Evolutionary conservation across 345 rosid species (phyloP).

Genomic region (Camelina sativa): DNA sequence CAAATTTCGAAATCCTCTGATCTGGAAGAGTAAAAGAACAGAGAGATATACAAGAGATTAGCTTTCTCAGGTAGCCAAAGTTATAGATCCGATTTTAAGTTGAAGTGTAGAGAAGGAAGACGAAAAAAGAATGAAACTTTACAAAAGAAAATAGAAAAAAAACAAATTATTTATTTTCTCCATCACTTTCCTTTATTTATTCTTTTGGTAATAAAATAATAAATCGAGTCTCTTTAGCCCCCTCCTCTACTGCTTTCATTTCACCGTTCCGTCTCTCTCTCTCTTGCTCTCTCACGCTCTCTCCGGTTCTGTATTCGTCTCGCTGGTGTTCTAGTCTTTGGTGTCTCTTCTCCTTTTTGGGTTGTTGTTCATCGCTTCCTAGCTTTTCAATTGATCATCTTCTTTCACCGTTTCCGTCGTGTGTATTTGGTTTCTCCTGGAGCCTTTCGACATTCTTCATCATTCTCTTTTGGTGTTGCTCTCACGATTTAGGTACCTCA

Average conservation of each 20-base stretch:
- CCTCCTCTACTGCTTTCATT: not conserved
- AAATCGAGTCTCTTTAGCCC: slow-evolving; percentile 30
- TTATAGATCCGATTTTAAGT: slow-evolving; percentile 37
- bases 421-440: slow-evolving; percentile 15
- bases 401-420: slow-evolving; percentile 9
- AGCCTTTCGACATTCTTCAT: slow-evolving; percentile 3
- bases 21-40: slow-evolving; percentile 4
- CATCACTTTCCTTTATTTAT: slow-evolving; percentile 32
- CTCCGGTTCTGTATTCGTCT: not conserved
- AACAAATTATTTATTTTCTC: slow-evolving; percentile 20
- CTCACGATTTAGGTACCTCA: slow-evolving; percentile 27
- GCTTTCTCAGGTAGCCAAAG: slow-evolving; percentile 20
- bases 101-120: slow-evolving; percentile 7
- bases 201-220: not conserved
- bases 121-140: slow-evolving; percentile 24
- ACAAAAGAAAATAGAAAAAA: no score
- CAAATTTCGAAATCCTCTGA: slow-evolving; percentile 30
- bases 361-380: not conserved
- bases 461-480: slow-evolving; percentile 23
- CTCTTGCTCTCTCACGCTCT: slow-evolving; percentile 1
- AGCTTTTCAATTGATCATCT: not conserved
- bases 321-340: slow-evolving; percentile 1
- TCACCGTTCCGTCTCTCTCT: slow-evolving; percentile 14
- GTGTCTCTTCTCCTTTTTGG: slow-evolving; percentile 1
- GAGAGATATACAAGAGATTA: slow-evolving; percentile 9